phyloP scores from a whole-genome alignment of 176 grass and related monocot genomes.

The Leersia perrieri region DNA sequence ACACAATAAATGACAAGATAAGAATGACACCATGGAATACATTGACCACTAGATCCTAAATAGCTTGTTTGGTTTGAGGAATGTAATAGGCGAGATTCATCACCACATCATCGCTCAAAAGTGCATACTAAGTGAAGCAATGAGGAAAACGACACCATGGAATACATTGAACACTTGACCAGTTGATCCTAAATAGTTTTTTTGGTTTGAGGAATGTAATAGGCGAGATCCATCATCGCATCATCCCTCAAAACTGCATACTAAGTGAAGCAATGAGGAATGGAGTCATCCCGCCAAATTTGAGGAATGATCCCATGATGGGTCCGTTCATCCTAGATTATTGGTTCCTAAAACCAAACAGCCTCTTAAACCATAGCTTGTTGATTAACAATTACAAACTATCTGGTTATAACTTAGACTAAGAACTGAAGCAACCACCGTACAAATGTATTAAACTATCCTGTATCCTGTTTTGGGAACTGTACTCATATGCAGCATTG shows the following conservation, averaged over 20 bases:
- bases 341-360: not conserved
- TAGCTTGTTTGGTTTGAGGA: not conserved
- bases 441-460: not conserved
- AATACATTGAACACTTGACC: no score
- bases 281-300: not conserved
- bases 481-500: not conserved
- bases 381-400: not conserved
- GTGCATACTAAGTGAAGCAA: not conserved
- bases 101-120: not conserved
- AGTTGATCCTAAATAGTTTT: not conserved
- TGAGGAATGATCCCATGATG: not conserved
- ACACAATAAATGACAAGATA: conserved; percentile 17
- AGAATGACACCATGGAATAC: not conserved
- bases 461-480: not conserved
- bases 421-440: not conserved
- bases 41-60: not conserved
- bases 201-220: not conserved
- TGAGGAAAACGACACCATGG: no score
- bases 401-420: not conserved
- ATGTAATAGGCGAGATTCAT: not conserved
- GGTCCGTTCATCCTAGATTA: not conserved
- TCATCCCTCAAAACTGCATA: not conserved
- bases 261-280: not conserved
- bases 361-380: not conserved
- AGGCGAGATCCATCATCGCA: not conserved